phyloP scores from a whole-genome alignment of 345 rosid species.

The Tarenaya hassleriana region DNA sequence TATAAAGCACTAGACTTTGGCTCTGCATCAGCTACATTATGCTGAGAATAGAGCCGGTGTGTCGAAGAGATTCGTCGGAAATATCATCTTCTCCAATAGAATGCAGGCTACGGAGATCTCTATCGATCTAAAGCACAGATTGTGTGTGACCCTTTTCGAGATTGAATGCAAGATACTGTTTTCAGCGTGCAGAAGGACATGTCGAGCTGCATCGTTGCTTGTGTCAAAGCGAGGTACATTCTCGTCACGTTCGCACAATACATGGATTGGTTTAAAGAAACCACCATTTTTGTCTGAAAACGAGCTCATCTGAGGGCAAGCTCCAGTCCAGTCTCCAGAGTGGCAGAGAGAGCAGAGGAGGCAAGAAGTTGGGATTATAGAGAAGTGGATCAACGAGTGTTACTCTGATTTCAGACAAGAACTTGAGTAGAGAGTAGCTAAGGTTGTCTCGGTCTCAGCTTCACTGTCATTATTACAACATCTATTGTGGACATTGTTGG shows the following conservation, averaged over 20 bases:
- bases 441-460: no score
- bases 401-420: constrained; percentile 36
- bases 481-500: no score
- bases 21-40: background rate
- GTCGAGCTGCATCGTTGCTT: constrained; percentile 58
- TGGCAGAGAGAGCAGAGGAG: constrained; percentile 59
- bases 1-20: no score
- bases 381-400: constrained; percentile 50
- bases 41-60: constrained; percentile 51
- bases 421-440: no score
- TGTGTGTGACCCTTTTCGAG: background rate
- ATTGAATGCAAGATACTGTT: background rate
- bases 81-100: constrained; percentile 73
- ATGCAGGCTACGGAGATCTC: constrained; percentile 71
- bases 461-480: no score
- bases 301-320: constrained; percentile 67
- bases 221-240: constrained; percentile 52
- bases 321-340: constrained; percentile 48
- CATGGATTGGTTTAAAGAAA: background rate
- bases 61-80: constrained; percentile 55
- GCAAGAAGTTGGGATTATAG: constrained; percentile 54
- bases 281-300: constrained; percentile 16
- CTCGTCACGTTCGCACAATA: background rate
- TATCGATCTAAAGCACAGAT: background rate
- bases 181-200: constrained; percentile 61